These are phyloP conservation scores for Kwoniella sp. DNA, from an alignment of 768 basidiomycete species.

Conservation along the genomic window DNA sequence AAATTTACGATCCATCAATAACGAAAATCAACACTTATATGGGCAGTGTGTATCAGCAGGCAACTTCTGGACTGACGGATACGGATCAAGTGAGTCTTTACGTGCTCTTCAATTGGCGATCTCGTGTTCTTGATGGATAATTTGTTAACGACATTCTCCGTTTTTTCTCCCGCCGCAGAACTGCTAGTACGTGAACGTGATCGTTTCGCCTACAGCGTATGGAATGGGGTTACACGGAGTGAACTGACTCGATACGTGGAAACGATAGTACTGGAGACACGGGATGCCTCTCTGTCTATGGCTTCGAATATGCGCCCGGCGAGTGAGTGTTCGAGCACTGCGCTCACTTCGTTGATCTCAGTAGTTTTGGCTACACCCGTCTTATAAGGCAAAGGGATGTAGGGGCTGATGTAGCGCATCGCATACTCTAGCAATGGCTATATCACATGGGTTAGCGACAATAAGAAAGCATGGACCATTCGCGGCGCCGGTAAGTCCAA, in stretches of 20 bases:
- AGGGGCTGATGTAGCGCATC: too few species aligned
- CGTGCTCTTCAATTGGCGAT: neutral
- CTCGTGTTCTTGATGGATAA: neutral
- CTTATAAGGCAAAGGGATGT: too few species aligned
- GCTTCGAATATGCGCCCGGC: slow-evolving; percentile 80
- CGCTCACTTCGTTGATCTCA: too few species aligned
- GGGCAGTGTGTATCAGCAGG: slow-evolving; percentile 81
- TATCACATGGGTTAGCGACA: slow-evolving; percentile 75
- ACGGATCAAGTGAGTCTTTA: slow-evolving; percentile 64
- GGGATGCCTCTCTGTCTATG: slow-evolving; percentile 70
- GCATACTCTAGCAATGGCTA: slow-evolving; percentile 61
- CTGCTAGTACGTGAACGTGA: slow-evolving; percentile 67
- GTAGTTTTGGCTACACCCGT: slow-evolving; percentile 1
- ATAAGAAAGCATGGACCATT: slow-evolving; percentile 65
- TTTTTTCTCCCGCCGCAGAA: slow-evolving; percentile 33
- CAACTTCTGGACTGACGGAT: slow-evolving; percentile 69
- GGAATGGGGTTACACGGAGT: too few species aligned
- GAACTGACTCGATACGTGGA: neutral
- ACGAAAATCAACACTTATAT: slow-evolving; percentile 43
- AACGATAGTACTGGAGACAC: slow-evolving; percentile 54
- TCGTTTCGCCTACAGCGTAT: too few species aligned
- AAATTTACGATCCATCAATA: slow-evolving; percentile 61
- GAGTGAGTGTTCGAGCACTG: slow-evolving; percentile 60
- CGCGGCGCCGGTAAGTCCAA: slow-evolving; percentile 32
- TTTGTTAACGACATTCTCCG: slow-evolving; percentile 1